Evolutionary conservation across 176 grass and related monocot genomes (phyloP).

Genomic region (Eleusine coracana): DNA sequence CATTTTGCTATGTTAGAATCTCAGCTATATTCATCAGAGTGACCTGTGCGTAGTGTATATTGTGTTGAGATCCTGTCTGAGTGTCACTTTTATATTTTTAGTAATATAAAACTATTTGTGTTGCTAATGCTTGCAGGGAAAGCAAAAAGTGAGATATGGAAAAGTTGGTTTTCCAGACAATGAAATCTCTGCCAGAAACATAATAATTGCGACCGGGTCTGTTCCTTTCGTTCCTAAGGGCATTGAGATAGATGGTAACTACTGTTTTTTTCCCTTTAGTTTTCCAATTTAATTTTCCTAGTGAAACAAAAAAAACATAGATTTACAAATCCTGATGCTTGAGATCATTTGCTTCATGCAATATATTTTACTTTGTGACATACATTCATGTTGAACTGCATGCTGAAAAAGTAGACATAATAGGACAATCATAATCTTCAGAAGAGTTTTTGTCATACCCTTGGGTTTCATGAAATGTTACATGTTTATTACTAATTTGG

Average conservation of each 20-base stretch:
- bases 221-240: conserved; percentile 82
- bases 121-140: conserved; percentile 42
- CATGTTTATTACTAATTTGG: conserved; percentile 6
- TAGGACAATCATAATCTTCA: background rate
- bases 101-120: background rate
- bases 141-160: conserved; percentile 71
- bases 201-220: conserved; percentile 78
- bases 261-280: background rate
- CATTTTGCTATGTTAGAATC: background rate
- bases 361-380: background rate
- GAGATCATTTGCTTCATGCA: conserved; percentile 15
- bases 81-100: background rate
- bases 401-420: background rate
- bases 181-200: conserved; percentile 73
- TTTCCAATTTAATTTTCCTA: background rate
- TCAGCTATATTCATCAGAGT: conserved; percentile 2
- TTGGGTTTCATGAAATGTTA: background rate
- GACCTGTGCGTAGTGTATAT: background rate
- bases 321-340: conserved; percentile 12
- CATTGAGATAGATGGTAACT: conserved; percentile 87
- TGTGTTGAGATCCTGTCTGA: background rate
- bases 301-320: conserved; percentile 2
- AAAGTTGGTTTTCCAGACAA: conserved; percentile 72
- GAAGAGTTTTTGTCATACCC: background rate
- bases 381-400: background rate